Percentiles rank a stretch among this genome's conserved stretches.
Conservation (phyloP, 2,329 filamentous ascomycete species). For the Talaromyces sp. region DNA sequence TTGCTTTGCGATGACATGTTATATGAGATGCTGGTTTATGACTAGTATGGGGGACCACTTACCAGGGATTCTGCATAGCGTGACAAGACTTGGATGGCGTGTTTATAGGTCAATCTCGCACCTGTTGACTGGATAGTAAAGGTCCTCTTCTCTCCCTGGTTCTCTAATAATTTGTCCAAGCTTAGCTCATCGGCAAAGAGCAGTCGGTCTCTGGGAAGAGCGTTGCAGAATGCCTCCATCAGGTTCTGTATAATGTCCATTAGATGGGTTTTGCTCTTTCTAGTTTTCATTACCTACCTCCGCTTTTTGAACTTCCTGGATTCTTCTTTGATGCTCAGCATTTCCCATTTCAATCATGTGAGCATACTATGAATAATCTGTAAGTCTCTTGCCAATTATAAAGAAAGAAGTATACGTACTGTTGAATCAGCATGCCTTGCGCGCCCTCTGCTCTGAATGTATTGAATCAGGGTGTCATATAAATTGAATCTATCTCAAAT, state of each 20-base stretch:
- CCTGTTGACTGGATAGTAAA: constrained; percentile 68
- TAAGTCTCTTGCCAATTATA: constrained; percentile 2
- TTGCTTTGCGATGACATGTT: constrained; percentile 33
- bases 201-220: constrained; percentile 73
- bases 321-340: constrained; percentile 61
- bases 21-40: background rate
- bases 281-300: constrained; percentile 44
- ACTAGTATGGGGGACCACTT: constrained; percentile 17
- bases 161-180: constrained; percentile 58
- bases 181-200: constrained; percentile 63
- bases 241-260: constrained; percentile 40
- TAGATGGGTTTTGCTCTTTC: background rate
- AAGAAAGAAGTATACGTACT: constrained; percentile 24
- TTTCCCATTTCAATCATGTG: constrained; percentile 81
- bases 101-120: constrained; percentile 76
- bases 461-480: constrained; percentile 88
- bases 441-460: constrained; percentile 88
- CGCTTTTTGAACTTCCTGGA: constrained; percentile 49
- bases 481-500: constrained; percentile 71
- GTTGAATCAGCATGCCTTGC: constrained; percentile 76
- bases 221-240: constrained; percentile 75
- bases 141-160: constrained; percentile 54
- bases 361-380: constrained; percentile 57
- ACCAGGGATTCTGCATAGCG: constrained; percentile 72
- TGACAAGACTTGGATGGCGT: constrained; percentile 70